Conservation (phyloP, 345 rosid species). For the Triadica sebifera region DNA sequence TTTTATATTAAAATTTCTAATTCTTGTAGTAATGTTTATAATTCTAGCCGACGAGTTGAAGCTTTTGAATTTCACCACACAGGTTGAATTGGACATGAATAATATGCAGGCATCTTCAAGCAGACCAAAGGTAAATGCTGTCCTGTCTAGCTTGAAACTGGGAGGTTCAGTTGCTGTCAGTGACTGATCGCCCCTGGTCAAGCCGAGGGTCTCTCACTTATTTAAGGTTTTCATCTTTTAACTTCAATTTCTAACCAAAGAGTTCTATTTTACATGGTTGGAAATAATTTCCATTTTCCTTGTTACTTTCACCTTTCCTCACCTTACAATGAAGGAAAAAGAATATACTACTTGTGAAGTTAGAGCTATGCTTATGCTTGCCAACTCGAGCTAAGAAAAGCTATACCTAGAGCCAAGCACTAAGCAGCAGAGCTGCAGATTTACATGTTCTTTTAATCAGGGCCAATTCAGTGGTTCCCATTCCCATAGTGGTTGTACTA, state of each 20-base stretch:
- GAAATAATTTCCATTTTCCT: neutral
- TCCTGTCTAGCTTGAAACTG: neutral
- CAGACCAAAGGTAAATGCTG: neutral
- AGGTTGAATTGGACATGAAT: neutral
- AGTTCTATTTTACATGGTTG: neutral
- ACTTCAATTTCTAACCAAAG: neutral
- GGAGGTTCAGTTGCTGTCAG: neutral
- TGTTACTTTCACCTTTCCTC: neutral
- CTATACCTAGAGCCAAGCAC: neutral
- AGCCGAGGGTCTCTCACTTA: neutral
- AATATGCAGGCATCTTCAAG: neutral
- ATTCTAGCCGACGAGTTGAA: neutral
- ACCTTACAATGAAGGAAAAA: conserved; percentile 5
- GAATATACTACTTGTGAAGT: conserved; percentile 1
- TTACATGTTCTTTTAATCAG: conserved; percentile 20
- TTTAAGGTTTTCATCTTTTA: neutral
- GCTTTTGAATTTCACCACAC: conserved; percentile 1
- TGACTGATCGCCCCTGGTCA: neutral
- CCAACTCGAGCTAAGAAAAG: conserved; percentile 2
- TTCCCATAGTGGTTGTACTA: conserved; percentile 40
- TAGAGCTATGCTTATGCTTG: neutral
- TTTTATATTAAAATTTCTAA: neutral
- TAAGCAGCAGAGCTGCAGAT: neutral
- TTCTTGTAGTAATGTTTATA: neutral
- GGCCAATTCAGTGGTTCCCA: conserved; percentile 57